Conservation (phyloP, 1,139 yeast genomes). For the Taphrina wiesneri region DNA sequence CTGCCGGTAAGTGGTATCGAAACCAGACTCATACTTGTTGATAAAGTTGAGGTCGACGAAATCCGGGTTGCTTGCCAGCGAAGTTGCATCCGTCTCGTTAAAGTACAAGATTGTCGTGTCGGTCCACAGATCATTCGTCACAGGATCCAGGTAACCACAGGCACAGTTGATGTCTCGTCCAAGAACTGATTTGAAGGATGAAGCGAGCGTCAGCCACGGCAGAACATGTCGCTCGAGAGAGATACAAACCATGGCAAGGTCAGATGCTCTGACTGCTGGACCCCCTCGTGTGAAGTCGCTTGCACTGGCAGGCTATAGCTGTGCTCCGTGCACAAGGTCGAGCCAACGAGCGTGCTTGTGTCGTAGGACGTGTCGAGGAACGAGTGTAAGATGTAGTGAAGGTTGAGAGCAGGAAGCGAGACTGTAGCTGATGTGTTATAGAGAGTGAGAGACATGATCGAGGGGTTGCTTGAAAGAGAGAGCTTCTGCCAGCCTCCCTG, state of each 20-base stretch:
- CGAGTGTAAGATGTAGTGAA: neutral
- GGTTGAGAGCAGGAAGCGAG: neutral
- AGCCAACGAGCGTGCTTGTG: no score
- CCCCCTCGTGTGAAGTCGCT: neutral
- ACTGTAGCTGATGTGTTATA: neutral
- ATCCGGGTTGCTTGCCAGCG: conserved; percentile 9
- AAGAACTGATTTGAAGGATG: neutral
- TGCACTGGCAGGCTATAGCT: neutral
- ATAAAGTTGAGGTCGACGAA: conserved; percentile 13
- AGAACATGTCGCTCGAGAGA: neutral
- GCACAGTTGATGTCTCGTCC: conserved; percentile 28
- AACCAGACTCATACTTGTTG: conserved; percentile 22
- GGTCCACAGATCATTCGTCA: conserved; percentile 26
- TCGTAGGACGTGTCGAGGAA: neutral
- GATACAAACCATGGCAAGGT: neutral
- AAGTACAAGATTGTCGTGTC: conserved; percentile 30
- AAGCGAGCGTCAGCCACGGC: neutral
- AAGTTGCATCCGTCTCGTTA: conserved; percentile 25
- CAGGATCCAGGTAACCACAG: conserved; percentile 30
- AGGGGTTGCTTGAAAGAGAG: neutral
- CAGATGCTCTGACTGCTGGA: neutral
- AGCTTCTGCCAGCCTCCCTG: neutral
- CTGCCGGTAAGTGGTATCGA: conserved; percentile 14
- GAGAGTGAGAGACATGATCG: neutral
- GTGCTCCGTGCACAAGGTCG: no score